Base-by-base conservation (phyloP, 2,329 filamentous ascomycete species). In the Drechslerella dactyloides region DNA sequence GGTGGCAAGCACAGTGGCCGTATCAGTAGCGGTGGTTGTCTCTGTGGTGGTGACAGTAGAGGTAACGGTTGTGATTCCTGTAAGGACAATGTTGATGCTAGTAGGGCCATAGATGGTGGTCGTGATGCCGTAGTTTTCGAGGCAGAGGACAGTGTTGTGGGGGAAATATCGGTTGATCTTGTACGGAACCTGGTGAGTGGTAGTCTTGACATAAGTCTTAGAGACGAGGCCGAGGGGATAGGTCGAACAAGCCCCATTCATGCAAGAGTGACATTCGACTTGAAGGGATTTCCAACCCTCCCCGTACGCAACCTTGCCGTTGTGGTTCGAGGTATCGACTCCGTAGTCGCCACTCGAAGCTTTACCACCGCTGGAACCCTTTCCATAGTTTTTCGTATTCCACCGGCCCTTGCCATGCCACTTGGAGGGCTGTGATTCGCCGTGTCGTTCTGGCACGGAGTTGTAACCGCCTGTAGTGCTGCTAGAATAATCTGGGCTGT, bases 81-180 rank as follows among this genome's bases (percentile, higher is more conserved):
- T 42, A 21, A 70, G 2, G 7, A 51, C 44, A 13, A 53, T 70
- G 23, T 50, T 51, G n/a, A 70, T 17, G 21, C 44, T 42, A 10
- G 53, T 59, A 21, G 58, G 66, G 5, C 59, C 59, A 23, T 50
- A 51, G 40, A 70, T 53, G 10, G 66, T 70, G n/a, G 42, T 33
- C 1, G 66, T 64, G 44, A 70, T 70, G 17, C 66, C 59, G 11
- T 64, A 59, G 21, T 46, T 30, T 5, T 51, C 40, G 24, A 64
- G 35, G 54, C 59, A 64, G 21, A 70, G 21, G 17, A 63, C 50
- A 21, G 66, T 64, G 19, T 42, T 54, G 15, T 52, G 48, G 3
- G 66, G 54, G 66, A 70, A 70, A 33, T 70, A 70, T n/a, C 54
- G 55, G 27, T 63, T 52, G 54, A 70, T 56, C 30, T 54, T n/a